These are phyloP conservation scores for Penicillium crustosum DNA, from an alignment of 2,329 filamentous ascomycete genomes.

Conservation along the genomic window DNA sequence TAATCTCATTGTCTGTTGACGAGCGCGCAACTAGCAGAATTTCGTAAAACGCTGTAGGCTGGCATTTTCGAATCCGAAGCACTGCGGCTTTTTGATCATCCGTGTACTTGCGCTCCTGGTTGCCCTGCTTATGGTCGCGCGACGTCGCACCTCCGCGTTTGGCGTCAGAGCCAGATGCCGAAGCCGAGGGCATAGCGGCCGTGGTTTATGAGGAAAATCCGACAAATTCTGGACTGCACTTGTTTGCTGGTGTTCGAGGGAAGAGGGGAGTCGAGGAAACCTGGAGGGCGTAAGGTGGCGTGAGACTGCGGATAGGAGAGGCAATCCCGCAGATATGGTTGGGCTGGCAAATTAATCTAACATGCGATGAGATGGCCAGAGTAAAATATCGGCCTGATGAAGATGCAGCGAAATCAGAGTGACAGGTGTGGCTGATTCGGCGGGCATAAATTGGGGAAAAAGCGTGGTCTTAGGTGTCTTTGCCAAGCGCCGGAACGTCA, in stretches of 20 bases:
- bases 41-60: constrained; percentile 88
- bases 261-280: constrained; percentile 2
- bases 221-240: not conserved
- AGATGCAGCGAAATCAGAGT: constrained; percentile 8
- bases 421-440: constrained; percentile 15
- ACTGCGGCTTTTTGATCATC: constrained; percentile 90
- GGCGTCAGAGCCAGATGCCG: constrained; percentile 48
- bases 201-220: not conserved
- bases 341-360: constrained; percentile 2
- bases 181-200: constrained; percentile 43
- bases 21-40: constrained; percentile 75
- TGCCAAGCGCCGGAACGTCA: constrained; percentile 24
- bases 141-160: constrained; percentile 40
- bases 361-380: not conserved
- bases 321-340: constrained; percentile 9
- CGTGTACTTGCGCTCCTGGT: constrained; percentile 66
- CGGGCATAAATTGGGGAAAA: constrained; percentile 14
- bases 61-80: constrained; percentile 80
- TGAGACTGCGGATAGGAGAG: constrained; percentile 15
- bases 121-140: constrained; percentile 52
- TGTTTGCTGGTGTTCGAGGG: not conserved
- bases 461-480: constrained; percentile 27
- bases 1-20: constrained; percentile 77
- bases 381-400: constrained; percentile 1
- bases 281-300: constrained; percentile 16